phyloP scores from a whole-genome alignment of 768 basidiomycete genomes.

The Mycena sanguinolenta region DNA sequence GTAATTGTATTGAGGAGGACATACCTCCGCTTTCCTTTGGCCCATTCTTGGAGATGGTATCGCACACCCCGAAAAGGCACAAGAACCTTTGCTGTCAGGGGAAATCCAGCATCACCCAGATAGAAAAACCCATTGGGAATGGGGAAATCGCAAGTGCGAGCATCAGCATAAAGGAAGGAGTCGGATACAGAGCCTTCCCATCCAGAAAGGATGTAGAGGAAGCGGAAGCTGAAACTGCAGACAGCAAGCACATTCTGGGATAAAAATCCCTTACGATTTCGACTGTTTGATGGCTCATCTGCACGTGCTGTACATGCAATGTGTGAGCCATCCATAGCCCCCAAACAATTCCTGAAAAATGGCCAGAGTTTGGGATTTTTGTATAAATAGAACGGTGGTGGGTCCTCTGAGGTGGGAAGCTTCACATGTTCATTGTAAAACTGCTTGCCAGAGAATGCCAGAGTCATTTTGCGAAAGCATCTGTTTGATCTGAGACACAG shows the following conservation, averaged over 20 bases:
- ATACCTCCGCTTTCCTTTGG: conserved; percentile 1
- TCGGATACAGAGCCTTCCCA: conserved; percentile 51
- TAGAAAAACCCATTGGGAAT: conserved; percentile 45
- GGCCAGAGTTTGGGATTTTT: conserved; percentile 47
- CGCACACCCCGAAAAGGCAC: conserved; percentile 46
- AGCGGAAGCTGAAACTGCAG: conserved; percentile 43
- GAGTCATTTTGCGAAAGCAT: conserved; percentile 24
- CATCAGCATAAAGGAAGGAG: conserved; percentile 41
- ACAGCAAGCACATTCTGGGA: conserved; percentile 44
- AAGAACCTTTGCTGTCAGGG: conserved; percentile 40
- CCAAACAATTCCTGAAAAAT: conserved; percentile 43
- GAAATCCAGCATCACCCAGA: conserved; percentile 50
- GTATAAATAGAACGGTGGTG: conserved; percentile 32
- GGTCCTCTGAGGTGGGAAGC: conserved; percentile 26
- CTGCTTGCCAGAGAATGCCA: conserved; percentile 8
- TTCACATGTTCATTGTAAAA: conserved; percentile 36
- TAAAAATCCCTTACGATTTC: conserved; percentile 44
- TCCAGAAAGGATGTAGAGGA: conserved; percentile 46
- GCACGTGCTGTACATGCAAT: conserved; percentile 32
- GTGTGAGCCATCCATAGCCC: conserved; percentile 49
- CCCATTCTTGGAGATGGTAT: conserved; percentile 53
- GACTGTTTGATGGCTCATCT: conserved; percentile 18
- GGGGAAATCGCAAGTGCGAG: conserved; percentile 35
- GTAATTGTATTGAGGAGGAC: too few species aligned
- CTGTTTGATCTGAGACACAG: conserved; percentile 15